These are phyloP conservation scores for Tuber calosporum DNA, from an alignment of 495 filamentous ascomycete species.

Conservation along the genomic window DNA sequence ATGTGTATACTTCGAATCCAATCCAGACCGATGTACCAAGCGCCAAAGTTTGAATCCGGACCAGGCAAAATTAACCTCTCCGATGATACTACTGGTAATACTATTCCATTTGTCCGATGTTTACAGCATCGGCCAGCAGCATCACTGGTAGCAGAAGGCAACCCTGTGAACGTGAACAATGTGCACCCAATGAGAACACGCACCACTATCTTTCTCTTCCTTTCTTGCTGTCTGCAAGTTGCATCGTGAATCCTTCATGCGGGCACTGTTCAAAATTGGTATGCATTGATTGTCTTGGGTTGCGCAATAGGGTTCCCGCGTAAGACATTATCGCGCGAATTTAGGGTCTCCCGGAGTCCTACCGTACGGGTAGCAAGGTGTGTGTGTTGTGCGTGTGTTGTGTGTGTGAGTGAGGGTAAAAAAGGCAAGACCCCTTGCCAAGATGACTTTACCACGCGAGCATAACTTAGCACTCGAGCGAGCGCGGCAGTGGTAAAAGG, in stretches of 20 bases:
- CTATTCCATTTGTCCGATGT: neutral
- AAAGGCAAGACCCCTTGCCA: neutral
- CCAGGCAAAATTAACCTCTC: neutral
- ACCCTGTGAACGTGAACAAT: neutral
- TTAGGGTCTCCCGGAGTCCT: neutral
- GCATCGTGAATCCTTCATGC: neutral
- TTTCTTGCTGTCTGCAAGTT: neutral
- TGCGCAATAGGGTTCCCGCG: conserved; percentile 4
- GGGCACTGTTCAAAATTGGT: neutral
- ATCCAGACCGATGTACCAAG: neutral
- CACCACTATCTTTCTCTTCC: neutral
- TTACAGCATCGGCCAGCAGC: neutral
- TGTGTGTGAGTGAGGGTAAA: neutral
- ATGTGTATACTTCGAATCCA: neutral
- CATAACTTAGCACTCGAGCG: neutral
- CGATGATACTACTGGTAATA: neutral
- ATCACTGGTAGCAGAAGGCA: neutral
- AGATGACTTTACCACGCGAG: neutral
- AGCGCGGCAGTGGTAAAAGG: neutral
- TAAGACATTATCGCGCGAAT: conserved; percentile 6
- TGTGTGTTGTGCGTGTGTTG: neutral
- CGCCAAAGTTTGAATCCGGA: neutral
- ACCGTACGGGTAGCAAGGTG: neutral
- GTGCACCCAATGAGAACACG: neutral
- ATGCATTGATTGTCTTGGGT: neutral